Percentiles rank a stretch among this genome's conserved stretches.
These are phyloP conservation scores for Alternaria burnsii DNA, from an alignment of 2,329 filamentous ascomycete genomes.

Conservation along the genomic window DNA sequence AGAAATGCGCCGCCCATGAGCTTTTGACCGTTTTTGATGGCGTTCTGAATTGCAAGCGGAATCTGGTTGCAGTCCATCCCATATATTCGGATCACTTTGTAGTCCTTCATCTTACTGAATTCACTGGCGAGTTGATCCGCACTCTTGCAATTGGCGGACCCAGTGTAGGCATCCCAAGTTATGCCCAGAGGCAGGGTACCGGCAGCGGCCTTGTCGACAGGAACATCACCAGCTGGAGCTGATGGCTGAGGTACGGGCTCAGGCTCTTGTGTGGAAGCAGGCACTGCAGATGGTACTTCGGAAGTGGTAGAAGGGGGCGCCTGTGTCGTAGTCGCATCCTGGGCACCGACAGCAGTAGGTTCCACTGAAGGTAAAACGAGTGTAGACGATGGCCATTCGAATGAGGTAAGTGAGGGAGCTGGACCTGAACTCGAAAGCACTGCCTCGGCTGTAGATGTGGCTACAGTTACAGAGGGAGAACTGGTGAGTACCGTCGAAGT, in stretches of 20 bases:
- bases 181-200: conserved; percentile 40
- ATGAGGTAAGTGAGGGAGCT: conserved; percentile 5
- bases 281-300: background rate
- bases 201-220: conserved; percentile 4
- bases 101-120: conserved; percentile 66
- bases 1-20: conserved; percentile 80
- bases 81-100: conserved; percentile 76
- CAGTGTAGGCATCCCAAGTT: conserved; percentile 46
- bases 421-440: background rate
- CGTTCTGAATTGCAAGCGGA: conserved; percentile 67
- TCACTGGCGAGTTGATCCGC: conserved; percentile 70
- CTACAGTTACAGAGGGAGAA: conserved; percentile 13
- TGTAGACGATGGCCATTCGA: conserved; percentile 7
- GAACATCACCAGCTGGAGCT: conserved; percentile 11
- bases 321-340: conserved; percentile 7
- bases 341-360: conserved; percentile 13
- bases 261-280: conserved; percentile 12
- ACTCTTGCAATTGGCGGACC: conserved; percentile 67
- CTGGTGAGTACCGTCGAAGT: conserved; percentile 21
- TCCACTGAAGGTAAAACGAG: conserved; percentile 16
- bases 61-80: conserved; percentile 82
- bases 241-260: conserved; percentile 2
- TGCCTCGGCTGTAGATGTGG: conserved; percentile 15
- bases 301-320: conserved; percentile 10
- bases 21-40: conserved; percentile 70